A percentile compares a stretch with the other conserved stretches of the same genome.
phyloP scores from a whole-genome alignment of 169 alveolate genomes.

The Plasmodium coatneyi region DNA sequence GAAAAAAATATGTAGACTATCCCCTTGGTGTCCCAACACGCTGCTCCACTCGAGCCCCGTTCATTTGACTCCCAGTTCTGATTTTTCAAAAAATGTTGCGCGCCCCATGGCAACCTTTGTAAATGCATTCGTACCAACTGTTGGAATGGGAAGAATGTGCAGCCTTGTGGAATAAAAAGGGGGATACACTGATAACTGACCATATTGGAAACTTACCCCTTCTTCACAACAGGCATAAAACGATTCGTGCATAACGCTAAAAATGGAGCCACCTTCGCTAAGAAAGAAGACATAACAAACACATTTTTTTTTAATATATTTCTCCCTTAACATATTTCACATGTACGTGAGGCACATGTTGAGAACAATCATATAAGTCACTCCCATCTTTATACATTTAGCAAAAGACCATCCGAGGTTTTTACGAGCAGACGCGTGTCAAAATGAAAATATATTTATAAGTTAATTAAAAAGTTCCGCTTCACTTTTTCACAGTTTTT shows the following conservation, averaged over 20 bases:
- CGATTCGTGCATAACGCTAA: background rate
- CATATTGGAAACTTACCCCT: background rate
- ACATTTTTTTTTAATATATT: background rate
- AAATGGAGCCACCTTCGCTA: background rate
- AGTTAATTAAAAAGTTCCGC: conserved; percentile 2
- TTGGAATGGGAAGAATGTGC: background rate
- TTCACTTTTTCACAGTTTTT: background rate
- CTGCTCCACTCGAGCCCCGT: background rate
- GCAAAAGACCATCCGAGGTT: background rate
- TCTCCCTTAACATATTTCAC: background rate
- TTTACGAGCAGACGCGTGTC: background rate
- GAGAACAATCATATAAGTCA: background rate
- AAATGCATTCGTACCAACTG: background rate
- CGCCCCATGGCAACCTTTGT: background rate
- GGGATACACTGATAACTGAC: background rate
- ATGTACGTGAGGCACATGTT: background rate
- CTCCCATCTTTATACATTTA: background rate
- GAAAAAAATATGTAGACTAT: background rate
- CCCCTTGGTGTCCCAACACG: background rate
- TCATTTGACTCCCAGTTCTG: background rate
- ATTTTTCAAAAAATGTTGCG: background rate
- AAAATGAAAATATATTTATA: background rate
- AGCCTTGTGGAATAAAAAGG: background rate
- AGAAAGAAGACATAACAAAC: background rate
- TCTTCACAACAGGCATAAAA: background rate